Base-by-base conservation (phyloP, 129 eudicot genomes). In the Chrysanthemum lavandulifolium region DNA sequence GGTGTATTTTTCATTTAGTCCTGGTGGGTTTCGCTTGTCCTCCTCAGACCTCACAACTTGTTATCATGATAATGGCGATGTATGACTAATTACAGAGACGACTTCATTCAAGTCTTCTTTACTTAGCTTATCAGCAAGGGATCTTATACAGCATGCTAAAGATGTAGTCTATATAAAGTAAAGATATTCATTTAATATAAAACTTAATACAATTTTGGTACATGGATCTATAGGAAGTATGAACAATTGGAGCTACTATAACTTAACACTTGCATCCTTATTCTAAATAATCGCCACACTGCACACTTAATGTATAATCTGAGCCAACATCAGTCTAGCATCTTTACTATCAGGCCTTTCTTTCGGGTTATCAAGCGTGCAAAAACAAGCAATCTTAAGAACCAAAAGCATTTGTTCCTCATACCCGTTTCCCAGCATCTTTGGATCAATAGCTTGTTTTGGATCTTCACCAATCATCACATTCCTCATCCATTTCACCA, bases 341-440 rank as follows among this genome's bases (percentile, higher is more conserved):
- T 90, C 99, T 86, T 82, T 94, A 66, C 97, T 90, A 60, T 79
- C 78, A 14, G 99, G 99, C 83, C 99, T 86, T 67, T 94, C 89
- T 68, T 90, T 90, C 0, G 97, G 97, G 68, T 86, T 75, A 58
- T 90, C 94, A 43, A 77, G 71, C 2, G 96, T 90, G 75, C 96
- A 94, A 69, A 86, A 94, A 47, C 91, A 94, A 53, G 99, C 97
- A 79, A 94, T 87, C 85, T 90, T 94, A 45, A 94, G 91, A 59
- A 88, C 97, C 60, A 87, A 82, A n/a, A 94, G 78, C 96, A 94
- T 94, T 51, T 94, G 94, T 23, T 90, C 96, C 81, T 94, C 97
- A n/a, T 76, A 86, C 52, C 91, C 97, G 12, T 86, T 94, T 21
- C 94, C 99, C 71, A 76, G 5, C 73, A 94, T 65, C 58, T 74